A percentile compares a stretch with the other conserved stretches of the same genome.
phyloP scores from a whole-genome alignment of 1,284 basidiomycete species.

The Heterobasidion occidentale region DNA sequence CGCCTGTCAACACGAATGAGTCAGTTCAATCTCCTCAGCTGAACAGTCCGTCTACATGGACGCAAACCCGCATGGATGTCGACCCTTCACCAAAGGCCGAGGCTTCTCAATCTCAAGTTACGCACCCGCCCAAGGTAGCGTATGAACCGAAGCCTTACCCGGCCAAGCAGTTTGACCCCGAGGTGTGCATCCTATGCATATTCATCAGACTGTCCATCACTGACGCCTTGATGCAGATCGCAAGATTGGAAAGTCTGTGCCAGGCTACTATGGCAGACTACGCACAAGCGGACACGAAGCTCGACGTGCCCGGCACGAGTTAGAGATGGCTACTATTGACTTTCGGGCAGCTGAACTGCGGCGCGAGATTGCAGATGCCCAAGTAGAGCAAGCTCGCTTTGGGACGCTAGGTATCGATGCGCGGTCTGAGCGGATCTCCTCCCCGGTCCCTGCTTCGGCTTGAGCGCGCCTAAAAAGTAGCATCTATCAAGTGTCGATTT shows the following conservation, averaged over 20 bases:
- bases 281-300: slow-evolving; percentile 31
- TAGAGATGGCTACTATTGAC: slow-evolving; percentile 51
- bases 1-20: neutral
- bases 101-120: neutral
- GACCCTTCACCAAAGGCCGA: neutral
- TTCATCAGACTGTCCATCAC: neutral
- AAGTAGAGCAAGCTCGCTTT: slow-evolving; percentile 51
- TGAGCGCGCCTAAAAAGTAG: too few relatives aligned
- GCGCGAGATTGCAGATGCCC: slow-evolving; percentile 43
- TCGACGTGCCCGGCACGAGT: slow-evolving; percentile 48
- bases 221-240: slow-evolving; percentile 15
- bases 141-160: neutral
- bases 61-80: neutral
- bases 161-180: too few relatives aligned
- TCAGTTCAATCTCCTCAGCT: neutral
- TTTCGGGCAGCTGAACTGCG: slow-evolving; percentile 48
- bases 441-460: too few relatives aligned
- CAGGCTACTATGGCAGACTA: slow-evolving; percentile 33
- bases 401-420: slow-evolving; percentile 51
- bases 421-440: slow-evolving; percentile 8
- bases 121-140: neutral
- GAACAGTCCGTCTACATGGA: neutral
- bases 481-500: too few relatives aligned
- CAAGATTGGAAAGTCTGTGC: slow-evolving; percentile 29
- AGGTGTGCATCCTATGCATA: neutral